Conservation (phyloP, 2,329 filamentous ascomycete species). For the Monilinia polystroma region DNA sequence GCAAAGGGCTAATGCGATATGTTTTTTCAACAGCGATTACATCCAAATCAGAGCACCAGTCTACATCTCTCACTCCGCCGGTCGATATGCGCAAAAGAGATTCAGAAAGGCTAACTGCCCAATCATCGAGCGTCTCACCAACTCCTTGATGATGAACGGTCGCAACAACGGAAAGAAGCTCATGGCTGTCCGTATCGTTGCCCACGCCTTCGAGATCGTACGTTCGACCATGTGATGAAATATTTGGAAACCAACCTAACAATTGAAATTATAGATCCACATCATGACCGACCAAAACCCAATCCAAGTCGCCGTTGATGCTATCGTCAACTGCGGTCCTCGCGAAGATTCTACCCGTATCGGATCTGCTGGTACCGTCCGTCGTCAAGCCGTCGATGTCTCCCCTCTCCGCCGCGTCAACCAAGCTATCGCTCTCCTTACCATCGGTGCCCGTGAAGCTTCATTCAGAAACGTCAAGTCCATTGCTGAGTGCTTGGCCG, state of each 20-base stretch:
- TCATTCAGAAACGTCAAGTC: constrained; percentile 99
- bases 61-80: constrained; percentile 98
- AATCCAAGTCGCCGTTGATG: constrained; percentile 98
- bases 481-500: constrained; percentile 98
- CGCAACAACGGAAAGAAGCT: constrained; percentile 99
- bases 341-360: constrained; percentile 99
- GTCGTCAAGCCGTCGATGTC: constrained; percentile 99
- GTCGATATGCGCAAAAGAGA: constrained; percentile 97
- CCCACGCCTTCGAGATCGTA: constrained; percentile 99
- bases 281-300: constrained; percentile 99
- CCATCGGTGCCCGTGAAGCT: constrained; percentile 97
- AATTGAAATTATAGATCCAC: constrained; percentile 69
- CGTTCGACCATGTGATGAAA: constrained; percentile 46
- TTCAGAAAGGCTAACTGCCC: constrained; percentile 99
- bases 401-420: constrained; percentile 99
- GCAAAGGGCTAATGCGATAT: constrained; percentile 23
- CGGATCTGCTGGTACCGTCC: constrained; percentile 98
- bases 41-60: constrained; percentile 99
- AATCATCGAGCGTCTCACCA: constrained; percentile 99
- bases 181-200: constrained; percentile 99
- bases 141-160: constrained; percentile 99
- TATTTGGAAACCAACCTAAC: constrained; percentile 22
- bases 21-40: constrained; percentile 74
- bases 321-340: constrained; percentile 99
- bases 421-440: constrained; percentile 98